Evolutionary conservation across 2,329 filamentous ascomycete genomes (phyloP), one percentile per base, ranked within the genome.

Genomic region (Claviceps capensis): DNA sequence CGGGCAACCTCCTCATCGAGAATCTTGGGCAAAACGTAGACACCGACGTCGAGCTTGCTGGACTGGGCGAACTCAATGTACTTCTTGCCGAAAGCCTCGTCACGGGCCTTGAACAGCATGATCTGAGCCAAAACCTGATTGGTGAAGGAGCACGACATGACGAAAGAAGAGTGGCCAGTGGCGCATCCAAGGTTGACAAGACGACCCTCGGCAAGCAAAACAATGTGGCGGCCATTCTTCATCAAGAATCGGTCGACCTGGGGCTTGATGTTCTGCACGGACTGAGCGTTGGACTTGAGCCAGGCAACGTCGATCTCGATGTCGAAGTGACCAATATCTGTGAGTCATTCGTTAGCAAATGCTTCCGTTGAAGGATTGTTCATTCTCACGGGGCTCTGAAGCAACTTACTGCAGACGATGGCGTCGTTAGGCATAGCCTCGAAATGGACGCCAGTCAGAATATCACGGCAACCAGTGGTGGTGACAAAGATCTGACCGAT

Each of bases 111-210:
- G 86, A 75, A 98, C 67, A 98, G 78, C 78, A 95, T 85, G 77
- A 98, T 97, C 80, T 98, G 93, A 62, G 93, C 93, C 71, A 98
- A 88, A 65, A 97, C 93, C 82, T 98, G 93, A 86, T 98, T 98
- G 82, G 90, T 95, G 86, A 98, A 98, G 59, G 91, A 97, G 86
- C 93, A 98, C 65, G 90, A 96, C 93, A 98, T 97, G 62, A 98
- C 93, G 74, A 98, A 98, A 50, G 91, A 97, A 62, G 90, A 95
- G 86, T 98, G 93, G 62, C 93, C 93, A 59, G 93, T 98, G 69
- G 93, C 93, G 75, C 93, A 98, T 73, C 93, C 93, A 64, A 98
- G 81, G 85, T 98, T 98, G 77, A 98, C 93, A 60, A 98, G 86
- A 79, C 93, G 91, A 63, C 93, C 93, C 79, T 97, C 93, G 58